A percentile compares a stretch with the other conserved stretches of the same genome.
phyloP scores from a whole-genome alignment of 176 grass and related monocot species.

The Aegilops longissima region DNA sequence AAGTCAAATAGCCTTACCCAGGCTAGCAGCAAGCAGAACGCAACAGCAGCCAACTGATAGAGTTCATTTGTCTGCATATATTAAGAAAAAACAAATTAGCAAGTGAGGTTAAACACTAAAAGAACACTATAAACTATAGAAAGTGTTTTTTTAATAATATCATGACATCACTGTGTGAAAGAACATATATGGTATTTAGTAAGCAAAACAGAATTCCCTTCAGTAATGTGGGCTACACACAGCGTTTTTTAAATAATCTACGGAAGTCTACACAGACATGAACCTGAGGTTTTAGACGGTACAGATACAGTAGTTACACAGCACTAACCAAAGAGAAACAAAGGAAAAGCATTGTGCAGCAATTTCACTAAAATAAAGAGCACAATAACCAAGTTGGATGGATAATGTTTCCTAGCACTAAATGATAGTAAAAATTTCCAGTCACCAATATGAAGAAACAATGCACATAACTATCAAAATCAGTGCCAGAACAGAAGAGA shows the following conservation, averaged over 20 bases:
- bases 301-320: not conserved
- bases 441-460: slow-evolving; percentile 22
- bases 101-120: slow-evolving; percentile 7
- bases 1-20: slow-evolving; percentile 69
- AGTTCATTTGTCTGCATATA: slow-evolving; percentile 94
- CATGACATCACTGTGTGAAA: not conserved
- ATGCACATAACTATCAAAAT: slow-evolving; percentile 14
- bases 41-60: slow-evolving; percentile 90
- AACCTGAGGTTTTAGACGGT: not conserved
- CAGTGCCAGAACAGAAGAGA: slow-evolving; percentile 22
- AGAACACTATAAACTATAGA: slow-evolving; percentile 3
- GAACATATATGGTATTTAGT: slow-evolving; percentile 7
- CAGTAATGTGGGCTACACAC: not conserved
- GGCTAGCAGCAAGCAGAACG: slow-evolving; percentile 91
- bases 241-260: not conserved
- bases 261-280: not conserved
- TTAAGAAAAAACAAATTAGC: slow-evolving; percentile 24
- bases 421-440: not conserved
- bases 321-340: not conserved
- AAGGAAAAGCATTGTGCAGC: no score
- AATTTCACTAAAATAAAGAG: not conserved
- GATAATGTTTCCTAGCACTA: no score
- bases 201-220: not conserved
- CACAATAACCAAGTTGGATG: no score
- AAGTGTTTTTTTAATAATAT: not conserved